A percentile compares a stretch with the other conserved stretches of the same genome.
Evolutionary conservation across 805 yeast species (phyloP).

Genomic region (Groenewaldozyma tartarivorans): DNA sequence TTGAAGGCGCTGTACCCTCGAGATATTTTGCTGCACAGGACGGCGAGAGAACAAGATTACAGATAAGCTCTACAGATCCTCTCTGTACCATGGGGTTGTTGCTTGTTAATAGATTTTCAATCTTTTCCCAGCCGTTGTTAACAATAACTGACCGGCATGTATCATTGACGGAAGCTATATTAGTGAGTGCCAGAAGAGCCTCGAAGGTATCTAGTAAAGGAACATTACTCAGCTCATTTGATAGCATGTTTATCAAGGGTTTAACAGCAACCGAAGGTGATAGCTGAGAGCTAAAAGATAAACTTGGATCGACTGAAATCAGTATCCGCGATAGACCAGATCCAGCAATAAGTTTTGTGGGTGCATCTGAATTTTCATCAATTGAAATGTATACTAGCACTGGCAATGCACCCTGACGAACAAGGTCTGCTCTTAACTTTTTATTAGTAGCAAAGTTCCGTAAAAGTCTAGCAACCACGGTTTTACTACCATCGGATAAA

Average conservation of each 20-base stretch:
- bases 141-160: conserved; percentile 32
- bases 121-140: conserved; percentile 35
- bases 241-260: conserved; percentile 23
- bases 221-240: conserved; percentile 15
- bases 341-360: conserved; percentile 16
- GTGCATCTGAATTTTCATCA: conserved; percentile 9
- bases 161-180: conserved; percentile 43
- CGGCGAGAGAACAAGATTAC: conserved; percentile 43
- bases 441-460: conserved; percentile 23
- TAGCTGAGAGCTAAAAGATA: conserved; percentile 26
- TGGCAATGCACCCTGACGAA: conserved; percentile 29
- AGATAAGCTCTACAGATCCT: conserved; percentile 53
- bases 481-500: conserved; percentile 18
- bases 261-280: conserved; percentile 24
- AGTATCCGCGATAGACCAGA: conserved; percentile 28
- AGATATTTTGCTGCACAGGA: conserved; percentile 28
- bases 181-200: conserved; percentile 57
- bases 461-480: conserved; percentile 21
- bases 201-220: conserved; percentile 38
- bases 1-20: conserved; percentile 23
- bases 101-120: conserved; percentile 37
- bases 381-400: conserved; percentile 23
- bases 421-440: conserved; percentile 20
- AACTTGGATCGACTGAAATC: conserved; percentile 27
- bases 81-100: conserved; percentile 43